Percentiles rank a stretch among this genome's conserved stretches.
Conservation (phyloP, 140 eudicot species). For the Ambrosia hybrid region DNA sequence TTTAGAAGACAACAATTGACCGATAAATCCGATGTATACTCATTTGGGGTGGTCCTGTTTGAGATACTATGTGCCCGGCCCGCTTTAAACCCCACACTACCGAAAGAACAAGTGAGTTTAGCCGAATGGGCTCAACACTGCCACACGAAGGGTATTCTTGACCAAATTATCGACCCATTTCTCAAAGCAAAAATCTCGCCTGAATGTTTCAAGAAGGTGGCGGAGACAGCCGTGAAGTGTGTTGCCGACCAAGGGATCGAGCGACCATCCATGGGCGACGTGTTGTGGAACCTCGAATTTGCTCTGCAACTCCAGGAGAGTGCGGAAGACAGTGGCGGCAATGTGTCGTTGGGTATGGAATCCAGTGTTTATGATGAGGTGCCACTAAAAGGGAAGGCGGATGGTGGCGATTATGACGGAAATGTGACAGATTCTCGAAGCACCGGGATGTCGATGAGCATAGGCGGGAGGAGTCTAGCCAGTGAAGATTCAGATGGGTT, state of each 20-base stretch:
- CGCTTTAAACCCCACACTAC: constrained; percentile 81
- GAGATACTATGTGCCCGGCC: constrained; percentile 94
- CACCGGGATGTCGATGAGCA: constrained; percentile 81
- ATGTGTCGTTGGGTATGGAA: constrained; percentile 48
- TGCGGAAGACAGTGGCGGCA: constrained; percentile 84
- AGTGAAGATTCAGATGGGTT: constrained; percentile 93
- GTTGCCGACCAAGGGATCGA: constrained; percentile 84
- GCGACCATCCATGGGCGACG: constrained; percentile 96
- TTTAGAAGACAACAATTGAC: constrained; percentile 85
- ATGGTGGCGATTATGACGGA: constrained; percentile 52
- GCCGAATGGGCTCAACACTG: constrained; percentile 95
- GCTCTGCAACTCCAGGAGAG: constrained; percentile 96
- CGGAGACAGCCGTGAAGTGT: constrained; percentile 92
- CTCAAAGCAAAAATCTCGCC: constrained; percentile 83
- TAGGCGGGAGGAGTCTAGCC: constrained; percentile 90
- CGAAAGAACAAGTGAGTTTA: constrained; percentile 91
- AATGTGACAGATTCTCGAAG: constrained; percentile 73
- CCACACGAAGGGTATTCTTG: constrained; percentile 76
- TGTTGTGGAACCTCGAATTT: constrained; percentile 92
- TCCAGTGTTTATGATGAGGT: constrained; percentile 33
- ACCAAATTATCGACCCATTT: constrained; percentile 76
- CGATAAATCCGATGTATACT: constrained; percentile 88
- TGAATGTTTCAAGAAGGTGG: constrained; percentile 75
- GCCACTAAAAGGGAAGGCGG: constrained; percentile 48
- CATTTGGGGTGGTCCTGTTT: constrained; percentile 87